Conservation (phyloP, 1,139 yeast genomes). For the Saccharomyces pastorianus region DNA sequence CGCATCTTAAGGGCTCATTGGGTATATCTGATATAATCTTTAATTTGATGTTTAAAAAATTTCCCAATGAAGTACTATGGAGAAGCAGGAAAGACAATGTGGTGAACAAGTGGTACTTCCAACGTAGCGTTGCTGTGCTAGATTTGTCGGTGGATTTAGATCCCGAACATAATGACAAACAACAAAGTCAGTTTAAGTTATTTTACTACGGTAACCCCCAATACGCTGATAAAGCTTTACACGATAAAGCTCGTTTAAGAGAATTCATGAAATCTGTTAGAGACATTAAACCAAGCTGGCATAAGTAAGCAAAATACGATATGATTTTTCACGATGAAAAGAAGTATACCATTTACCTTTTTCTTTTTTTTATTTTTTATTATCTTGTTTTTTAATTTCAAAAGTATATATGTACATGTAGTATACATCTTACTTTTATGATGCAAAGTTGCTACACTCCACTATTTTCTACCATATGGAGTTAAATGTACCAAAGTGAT, state of each 20-base stretch:
- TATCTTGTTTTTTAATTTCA: background rate
- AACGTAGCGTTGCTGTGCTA: conserved; percentile 61
- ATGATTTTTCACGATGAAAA: background rate
- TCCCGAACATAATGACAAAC: conserved; percentile 22
- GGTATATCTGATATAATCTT: conserved; percentile 91
- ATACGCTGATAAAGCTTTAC: conserved; percentile 11
- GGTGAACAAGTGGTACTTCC: conserved; percentile 96
- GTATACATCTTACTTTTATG: background rate
- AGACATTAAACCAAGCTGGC: conserved; percentile 32
- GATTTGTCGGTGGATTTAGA: conserved; percentile 37
- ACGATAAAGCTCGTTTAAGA: conserved; percentile 16
- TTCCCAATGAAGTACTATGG: conserved; percentile 77
- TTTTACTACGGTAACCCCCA: conserved; percentile 28
- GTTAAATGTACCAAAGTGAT: conserved; percentile 5
- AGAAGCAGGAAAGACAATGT: conserved; percentile 79
- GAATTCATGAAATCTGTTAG: conserved; percentile 27
- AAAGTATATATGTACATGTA: background rate
- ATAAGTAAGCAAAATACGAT: conserved; percentile 5
- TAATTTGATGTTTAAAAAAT: conserved; percentile 62
- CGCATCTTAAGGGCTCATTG: conserved; percentile 76
- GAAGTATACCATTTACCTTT: background rate
- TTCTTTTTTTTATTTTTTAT: background rate
- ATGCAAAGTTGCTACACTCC: background rate
- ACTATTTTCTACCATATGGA: background rate
- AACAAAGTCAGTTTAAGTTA: conserved; percentile 27